A percentile compares a stretch with the other conserved stretches of the same genome.
phyloP scores from a whole-genome alignment of 495 filamentous ascomycete species.

The Penicillium manginii region DNA sequence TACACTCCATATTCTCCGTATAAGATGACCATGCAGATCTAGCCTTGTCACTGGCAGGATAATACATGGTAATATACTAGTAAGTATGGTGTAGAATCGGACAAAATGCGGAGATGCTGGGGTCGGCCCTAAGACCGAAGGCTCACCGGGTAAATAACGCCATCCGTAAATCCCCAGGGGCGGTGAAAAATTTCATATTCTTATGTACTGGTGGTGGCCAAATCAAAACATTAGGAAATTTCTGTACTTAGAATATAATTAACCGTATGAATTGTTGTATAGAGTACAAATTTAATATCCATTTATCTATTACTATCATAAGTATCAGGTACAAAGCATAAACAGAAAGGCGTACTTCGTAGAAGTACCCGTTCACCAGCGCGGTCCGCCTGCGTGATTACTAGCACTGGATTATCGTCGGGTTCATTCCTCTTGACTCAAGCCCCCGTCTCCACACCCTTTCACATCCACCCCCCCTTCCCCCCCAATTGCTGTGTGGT shows the following conservation, averaged over 20 bases:
- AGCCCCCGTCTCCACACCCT: constrained; percentile 29
- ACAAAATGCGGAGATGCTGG: constrained; percentile 19
- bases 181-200: constrained; percentile 26
- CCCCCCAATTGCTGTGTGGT: constrained; percentile 22
- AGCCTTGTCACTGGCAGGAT: not conserved
- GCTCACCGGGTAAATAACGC: constrained; percentile 29
- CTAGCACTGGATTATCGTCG: constrained; percentile 7
- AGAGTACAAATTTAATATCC: not conserved
- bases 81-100: too few relatives aligned
- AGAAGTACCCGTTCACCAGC: too few relatives aligned
- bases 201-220: constrained; percentile 15
- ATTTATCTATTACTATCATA: too few relatives aligned
- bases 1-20: too few relatives aligned
- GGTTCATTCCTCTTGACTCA: constrained; percentile 35
- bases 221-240: constrained; percentile 2
- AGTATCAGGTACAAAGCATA: too few relatives aligned
- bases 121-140: constrained; percentile 24
- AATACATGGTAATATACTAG: too few relatives aligned
- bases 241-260: not conserved
- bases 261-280: not conserved
- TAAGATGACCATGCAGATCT: too few relatives aligned
- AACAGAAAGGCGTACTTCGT: too few relatives aligned
- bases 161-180: constrained; percentile 1
- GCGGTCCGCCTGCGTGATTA: too few relatives aligned
- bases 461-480: constrained; percentile 17